Conservation (phyloP, 2,329 filamentous ascomycete species). For the Cercospora sp. region DNA sequence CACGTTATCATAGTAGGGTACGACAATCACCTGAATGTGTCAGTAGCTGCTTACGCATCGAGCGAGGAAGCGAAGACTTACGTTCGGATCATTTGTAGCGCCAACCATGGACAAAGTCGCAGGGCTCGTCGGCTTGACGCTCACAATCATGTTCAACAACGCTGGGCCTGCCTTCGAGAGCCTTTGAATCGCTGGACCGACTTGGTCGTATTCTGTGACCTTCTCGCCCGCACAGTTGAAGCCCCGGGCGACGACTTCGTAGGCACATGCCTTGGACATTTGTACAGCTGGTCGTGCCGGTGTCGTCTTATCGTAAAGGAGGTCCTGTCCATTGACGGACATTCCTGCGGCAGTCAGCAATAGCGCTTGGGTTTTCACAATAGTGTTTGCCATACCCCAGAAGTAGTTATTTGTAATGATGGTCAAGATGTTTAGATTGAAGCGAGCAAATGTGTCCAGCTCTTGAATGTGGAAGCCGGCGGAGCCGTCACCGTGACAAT, state of each 20-base stretch:
- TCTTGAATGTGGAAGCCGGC: conserved; percentile 51
- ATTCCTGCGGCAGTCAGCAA: conserved; percentile 38
- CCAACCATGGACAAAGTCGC: conserved; percentile 45
- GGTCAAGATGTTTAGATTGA: conserved; percentile 45
- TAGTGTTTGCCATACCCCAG: conserved; percentile 34
- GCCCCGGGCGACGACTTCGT: conserved; percentile 46
- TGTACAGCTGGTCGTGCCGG: conserved; percentile 36
- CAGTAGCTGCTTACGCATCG: neutral
- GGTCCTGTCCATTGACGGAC: conserved; percentile 47
- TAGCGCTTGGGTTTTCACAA: neutral
- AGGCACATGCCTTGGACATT: conserved; percentile 38
- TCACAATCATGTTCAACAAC: conserved; percentile 47
- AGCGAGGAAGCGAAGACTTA: conserved; percentile 20
- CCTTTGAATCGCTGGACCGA: conserved; percentile 38
- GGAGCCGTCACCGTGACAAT: conserved; percentile 49
- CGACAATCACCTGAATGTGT: conserved; percentile 40
- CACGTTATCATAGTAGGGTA: conserved; percentile 53
- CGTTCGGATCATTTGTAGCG: conserved; percentile 43
- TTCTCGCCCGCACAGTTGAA: conserved; percentile 39
- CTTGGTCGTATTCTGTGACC: conserved; percentile 34
- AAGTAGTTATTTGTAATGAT: conserved; percentile 48
- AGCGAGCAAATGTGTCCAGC: conserved; percentile 48
- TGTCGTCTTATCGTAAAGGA: conserved; percentile 43
- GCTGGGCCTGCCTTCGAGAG: conserved; percentile 37
- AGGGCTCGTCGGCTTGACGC: conserved; percentile 40